Base-by-base conservation (phyloP, 1,284 basidiomycete genomes). In the Polyporus tsugae region DNA sequence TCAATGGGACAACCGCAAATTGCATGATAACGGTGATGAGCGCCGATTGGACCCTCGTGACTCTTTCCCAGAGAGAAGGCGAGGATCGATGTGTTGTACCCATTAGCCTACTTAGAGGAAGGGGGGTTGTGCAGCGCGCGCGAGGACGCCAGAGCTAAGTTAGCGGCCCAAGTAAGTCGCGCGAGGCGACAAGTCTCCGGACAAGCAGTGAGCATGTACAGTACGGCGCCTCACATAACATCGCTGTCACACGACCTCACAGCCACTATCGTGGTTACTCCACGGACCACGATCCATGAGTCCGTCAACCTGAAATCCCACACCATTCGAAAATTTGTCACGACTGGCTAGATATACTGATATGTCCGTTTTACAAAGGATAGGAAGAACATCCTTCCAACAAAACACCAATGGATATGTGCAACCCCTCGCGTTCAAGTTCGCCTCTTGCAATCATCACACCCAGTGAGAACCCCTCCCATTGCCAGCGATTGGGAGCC, bases 11-110 rank as follows among this genome's bases (percentile, higher is more conserved):
- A 46, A 49, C 41, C 41, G 41, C 41, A 42, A 25, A 13, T 49
- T 49, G 46, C 46, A 49, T 49, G 46, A 46, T 46, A 46, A 22
- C 44, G n/a, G 7, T 46, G 44, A 49, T 49, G 46, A 49, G 46
- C 46, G 46, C 46, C 46, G 46, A 10, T 10, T 10, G 22, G 46
- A 17, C 7, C 46, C 46, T 49, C 22, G 46, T 49, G 46, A 49
- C 22, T 22, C 22, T 11, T 49, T 49, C 46, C 46, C 5, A 41
- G 13, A 49, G 46, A 46, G n/a, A 46, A 46, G 44, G 9, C n/a
- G n/a, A 49, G n/a, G 10, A 5, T 49, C 22, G 22, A 49, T 49
- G 6, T 49, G 22, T 25, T 25, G 22, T 1, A 49, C n/a, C 25
- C 5, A n/a, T 10, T 49, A 4, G 46, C 22, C 46, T 22, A n/a